Conservation (phyloP, 352 stramenopile genomes). For the Phytophthora niederhauseri region DNA sequence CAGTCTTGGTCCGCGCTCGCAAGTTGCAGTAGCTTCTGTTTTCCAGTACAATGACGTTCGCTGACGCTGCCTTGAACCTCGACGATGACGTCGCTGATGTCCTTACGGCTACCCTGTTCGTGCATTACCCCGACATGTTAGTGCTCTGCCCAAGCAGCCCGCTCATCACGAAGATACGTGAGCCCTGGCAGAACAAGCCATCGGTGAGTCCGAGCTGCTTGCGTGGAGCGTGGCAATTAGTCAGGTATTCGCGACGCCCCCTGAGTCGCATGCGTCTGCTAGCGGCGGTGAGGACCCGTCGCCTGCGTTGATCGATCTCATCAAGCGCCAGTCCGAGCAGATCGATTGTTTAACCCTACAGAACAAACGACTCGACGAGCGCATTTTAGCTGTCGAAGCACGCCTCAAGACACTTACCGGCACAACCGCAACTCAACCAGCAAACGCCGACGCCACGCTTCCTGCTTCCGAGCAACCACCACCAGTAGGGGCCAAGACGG, state of each 20-base stretch:
- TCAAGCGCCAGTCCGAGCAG: slow-evolving; percentile 14
- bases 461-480: no score
- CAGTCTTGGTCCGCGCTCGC: background rate
- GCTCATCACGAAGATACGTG: slow-evolving; percentile 10
- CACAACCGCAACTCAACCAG: no score
- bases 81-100: no score
- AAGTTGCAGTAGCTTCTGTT: slow-evolving; percentile 7
- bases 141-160: background rate
- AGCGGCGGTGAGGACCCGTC: background rate
- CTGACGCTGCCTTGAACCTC: slow-evolving; percentile 9
- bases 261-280: background rate
- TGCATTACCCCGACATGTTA: slow-evolving; percentile 21
- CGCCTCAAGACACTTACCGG: no score
- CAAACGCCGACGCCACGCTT: no score
- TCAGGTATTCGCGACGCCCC: background rate
- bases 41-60: background rate
- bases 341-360: no score
- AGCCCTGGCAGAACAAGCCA: background rate
- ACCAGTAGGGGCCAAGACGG: no score
- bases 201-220: background rate
- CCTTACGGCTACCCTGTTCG: slow-evolving; percentile 11
- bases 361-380: no score
- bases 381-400: no score
- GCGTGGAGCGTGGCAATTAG: background rate
- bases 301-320: background rate